A percentile compares a stretch with the other conserved stretches of the same genome.
Conservation (phyloP, 202 grass and related monocot genomes). For the Dendrocalamus latiflorus region DNA sequence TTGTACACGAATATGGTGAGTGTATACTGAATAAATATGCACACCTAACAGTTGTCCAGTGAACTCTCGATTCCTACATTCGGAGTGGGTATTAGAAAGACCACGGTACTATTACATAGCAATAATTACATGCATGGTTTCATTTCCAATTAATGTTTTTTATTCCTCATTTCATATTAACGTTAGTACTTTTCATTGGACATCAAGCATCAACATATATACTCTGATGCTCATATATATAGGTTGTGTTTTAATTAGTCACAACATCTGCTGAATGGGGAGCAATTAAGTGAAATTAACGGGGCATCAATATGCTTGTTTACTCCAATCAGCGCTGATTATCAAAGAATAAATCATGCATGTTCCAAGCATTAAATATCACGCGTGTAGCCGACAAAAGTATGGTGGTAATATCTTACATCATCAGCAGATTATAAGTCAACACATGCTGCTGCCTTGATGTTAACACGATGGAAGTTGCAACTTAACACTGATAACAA, state of each 20-base stretch:
- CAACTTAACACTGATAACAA: not conserved
- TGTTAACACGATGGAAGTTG: constrained; percentile 19
- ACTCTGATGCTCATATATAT: not conserved
- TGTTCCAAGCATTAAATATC: not conserved
- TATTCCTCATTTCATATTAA: no score
- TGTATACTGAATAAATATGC: not conserved
- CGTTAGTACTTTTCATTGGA: not conserved
- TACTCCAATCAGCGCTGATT: not conserved
- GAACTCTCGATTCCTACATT: not conserved
- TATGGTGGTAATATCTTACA: not conserved
- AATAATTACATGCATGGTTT: not conserved
- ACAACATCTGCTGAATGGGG: not conserved
- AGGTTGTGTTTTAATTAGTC: not conserved
- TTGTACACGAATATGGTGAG: not conserved
- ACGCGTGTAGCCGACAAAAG: not conserved
- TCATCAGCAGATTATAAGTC: not conserved
- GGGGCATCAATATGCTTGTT: not conserved
- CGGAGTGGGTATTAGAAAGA: not conserved
- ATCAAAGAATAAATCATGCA: not conserved
- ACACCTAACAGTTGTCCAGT: not conserved
- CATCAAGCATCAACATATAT: not conserved
- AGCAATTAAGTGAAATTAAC: not conserved
- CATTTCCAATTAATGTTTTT: not conserved
- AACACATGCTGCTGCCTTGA: constrained; percentile 2
- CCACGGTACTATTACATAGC: not conserved